A percentile compares a stretch with the other conserved stretches of the same genome.
These are phyloP conservation scores for Neurospora sp. DNA, from an alignment of 495 filamentous ascomycete species.

Conservation along the genomic window DNA sequence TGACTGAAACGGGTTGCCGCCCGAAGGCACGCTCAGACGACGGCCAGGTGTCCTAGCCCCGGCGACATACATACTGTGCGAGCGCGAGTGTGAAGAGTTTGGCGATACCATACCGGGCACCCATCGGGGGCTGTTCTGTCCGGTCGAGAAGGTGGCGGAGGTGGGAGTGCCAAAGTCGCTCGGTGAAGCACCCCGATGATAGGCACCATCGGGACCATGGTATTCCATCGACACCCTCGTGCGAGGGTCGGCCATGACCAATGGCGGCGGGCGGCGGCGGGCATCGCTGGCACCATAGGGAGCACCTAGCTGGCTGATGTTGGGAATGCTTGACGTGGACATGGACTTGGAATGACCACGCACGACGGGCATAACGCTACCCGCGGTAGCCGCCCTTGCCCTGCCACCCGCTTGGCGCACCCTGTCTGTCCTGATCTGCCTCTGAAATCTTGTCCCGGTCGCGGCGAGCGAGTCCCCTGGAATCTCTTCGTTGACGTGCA, in stretches of 20 bases:
- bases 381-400: slow-evolving; percentile 65
- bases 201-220: slow-evolving; percentile 39
- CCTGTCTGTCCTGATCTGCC: slow-evolving; percentile 73
- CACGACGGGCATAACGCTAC: slow-evolving; percentile 47
- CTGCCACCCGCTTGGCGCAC: slow-evolving; percentile 62
- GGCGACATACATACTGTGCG: slow-evolving; percentile 53
- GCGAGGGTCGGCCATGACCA: slow-evolving; percentile 66
- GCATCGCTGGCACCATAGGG: slow-evolving; percentile 52
- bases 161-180: slow-evolving; percentile 68
- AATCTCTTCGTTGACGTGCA: slow-evolving; percentile 96
- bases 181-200: slow-evolving; percentile 48
- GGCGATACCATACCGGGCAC: slow-evolving; percentile 56
- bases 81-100: slow-evolving; percentile 51
- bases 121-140: slow-evolving; percentile 63
- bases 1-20: slow-evolving; percentile 62
- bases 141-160: slow-evolving; percentile 63
- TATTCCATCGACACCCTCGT: slow-evolving; percentile 55
- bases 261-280: slow-evolving; percentile 64
- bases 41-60: slow-evolving; percentile 57
- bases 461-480: slow-evolving; percentile 88
- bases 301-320: slow-evolving; percentile 63
- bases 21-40: slow-evolving; percentile 71
- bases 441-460: slow-evolving; percentile 84
- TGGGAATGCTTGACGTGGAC: slow-evolving; percentile 60
- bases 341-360: slow-evolving; percentile 75